These are phyloP conservation scores for Thalassiosira exigua DNA, from an alignment of 352 stramenopile species.

Conservation along the genomic window DNA sequence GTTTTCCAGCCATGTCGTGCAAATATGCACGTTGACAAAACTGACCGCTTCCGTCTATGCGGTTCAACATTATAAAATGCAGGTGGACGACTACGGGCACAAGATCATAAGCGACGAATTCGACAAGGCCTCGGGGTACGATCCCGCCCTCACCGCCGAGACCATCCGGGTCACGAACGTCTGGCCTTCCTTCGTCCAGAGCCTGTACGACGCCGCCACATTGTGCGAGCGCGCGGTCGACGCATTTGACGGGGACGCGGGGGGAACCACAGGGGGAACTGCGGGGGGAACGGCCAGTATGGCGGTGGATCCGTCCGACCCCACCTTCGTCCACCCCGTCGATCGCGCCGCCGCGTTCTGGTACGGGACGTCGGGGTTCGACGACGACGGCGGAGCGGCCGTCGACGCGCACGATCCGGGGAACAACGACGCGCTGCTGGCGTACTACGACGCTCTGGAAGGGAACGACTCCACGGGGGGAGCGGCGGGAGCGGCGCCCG, in stretches of 20 bases:
- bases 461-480: no score
- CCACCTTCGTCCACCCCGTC: constrained; percentile 52
- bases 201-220: constrained; percentile 64
- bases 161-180: constrained; percentile 69
- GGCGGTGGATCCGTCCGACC: constrained; percentile 12
- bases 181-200: constrained; percentile 72
- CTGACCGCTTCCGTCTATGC: no score
- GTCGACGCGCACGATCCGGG: no score
- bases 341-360: constrained; percentile 78
- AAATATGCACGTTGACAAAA: no score
- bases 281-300: no score
- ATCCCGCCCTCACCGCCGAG: constrained; percentile 58
- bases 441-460: no score
- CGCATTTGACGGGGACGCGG: no score
- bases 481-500: constrained; percentile 19
- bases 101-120: constrained; percentile 81
- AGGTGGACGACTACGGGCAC: constrained; percentile 69
- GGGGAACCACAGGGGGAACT: no score
- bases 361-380: constrained; percentile 67
- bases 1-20: no score
- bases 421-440: no score
- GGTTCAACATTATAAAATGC: no score
- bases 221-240: constrained; percentile 51
- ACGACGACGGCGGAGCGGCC: no score
- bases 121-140: constrained; percentile 53